Conservation (phyloP, 2,329 filamentous ascomycete species). For the Colletotrichum cuscutae region DNA sequence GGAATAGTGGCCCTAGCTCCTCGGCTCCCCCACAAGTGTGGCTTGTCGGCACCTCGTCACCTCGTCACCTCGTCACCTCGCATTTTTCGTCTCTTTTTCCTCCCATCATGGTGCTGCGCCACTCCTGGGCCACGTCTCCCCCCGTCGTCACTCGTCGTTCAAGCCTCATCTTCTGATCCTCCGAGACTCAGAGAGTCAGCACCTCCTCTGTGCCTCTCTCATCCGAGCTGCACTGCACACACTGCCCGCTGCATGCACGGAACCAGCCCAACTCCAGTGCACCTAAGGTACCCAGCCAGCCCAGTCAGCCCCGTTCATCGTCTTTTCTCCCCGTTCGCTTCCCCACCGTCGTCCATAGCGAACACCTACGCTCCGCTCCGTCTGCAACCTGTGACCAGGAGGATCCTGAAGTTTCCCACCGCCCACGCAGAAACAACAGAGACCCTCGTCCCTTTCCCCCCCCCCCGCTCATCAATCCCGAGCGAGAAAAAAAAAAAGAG, state of each 20-base stretch:
- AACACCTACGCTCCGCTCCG: not conserved
- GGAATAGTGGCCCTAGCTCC: conserved; percentile 7
- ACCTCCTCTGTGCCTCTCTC: not conserved
- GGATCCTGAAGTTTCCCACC: not conserved
- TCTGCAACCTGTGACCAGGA: not conserved
- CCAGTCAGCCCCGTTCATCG: not conserved
- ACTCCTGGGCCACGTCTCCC: conserved; percentile 21
- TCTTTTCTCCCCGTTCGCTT: not conserved
- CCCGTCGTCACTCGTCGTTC: not conserved
- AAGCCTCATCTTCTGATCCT: conserved; percentile 31
- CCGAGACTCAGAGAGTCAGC: no score
- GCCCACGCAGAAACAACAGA: not conserved
- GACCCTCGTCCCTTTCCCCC: not conserved
- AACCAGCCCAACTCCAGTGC: not conserved
- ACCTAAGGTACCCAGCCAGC: not conserved
- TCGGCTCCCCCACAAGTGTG: conserved; percentile 16
- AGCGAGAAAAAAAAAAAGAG: not conserved
- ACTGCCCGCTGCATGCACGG: not conserved
- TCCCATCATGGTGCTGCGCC: conserved; percentile 6
- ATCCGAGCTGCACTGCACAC: not conserved
- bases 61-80: conserved; percentile 14
- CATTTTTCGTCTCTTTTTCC: not conserved
- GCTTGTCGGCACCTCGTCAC: conserved; percentile 19
- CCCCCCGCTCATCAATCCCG: conserved; percentile 16
- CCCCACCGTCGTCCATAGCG: not conserved